phyloP scores from a whole-genome alignment of 306 rosid species.

The Senna siamea region DNA sequence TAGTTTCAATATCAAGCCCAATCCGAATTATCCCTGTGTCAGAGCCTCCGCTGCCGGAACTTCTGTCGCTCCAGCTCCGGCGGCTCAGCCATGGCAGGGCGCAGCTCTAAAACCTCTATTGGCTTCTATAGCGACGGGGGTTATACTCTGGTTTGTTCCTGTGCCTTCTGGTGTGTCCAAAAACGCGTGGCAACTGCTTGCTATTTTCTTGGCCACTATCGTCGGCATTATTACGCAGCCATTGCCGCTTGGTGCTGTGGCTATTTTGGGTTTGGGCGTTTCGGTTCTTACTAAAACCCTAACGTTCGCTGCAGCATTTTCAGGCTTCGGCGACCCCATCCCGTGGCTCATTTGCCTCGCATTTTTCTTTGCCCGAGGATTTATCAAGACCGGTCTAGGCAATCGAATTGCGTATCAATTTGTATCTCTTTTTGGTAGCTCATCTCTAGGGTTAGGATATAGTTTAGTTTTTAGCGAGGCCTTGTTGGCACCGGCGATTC shows the following conservation, averaged over 20 bases:
- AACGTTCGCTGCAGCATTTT: slow-evolving; percentile 66
- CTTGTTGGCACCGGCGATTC: not conserved
- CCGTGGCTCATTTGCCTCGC: slow-evolving; percentile 78
- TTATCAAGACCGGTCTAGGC: slow-evolving; percentile 72
- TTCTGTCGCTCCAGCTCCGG: slow-evolving; percentile 7
- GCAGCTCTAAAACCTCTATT: slow-evolving; percentile 60
- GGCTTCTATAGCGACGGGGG: slow-evolving; percentile 62
- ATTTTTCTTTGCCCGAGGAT: slow-evolving; percentile 72
- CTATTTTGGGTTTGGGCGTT: slow-evolving; percentile 58
- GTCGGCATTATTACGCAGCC: slow-evolving; percentile 78
- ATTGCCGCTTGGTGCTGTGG: slow-evolving; percentile 71
- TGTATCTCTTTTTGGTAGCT: slow-evolving; percentile 64
- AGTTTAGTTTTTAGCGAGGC: slow-evolving; percentile 68
- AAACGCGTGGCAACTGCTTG: slow-evolving; percentile 67
- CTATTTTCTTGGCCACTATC: slow-evolving; percentile 67
- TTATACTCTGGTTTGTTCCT: slow-evolving; percentile 64
- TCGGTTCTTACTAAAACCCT: slow-evolving; percentile 67
- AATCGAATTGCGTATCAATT: slow-evolving; percentile 65
- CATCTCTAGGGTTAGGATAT: slow-evolving; percentile 67
- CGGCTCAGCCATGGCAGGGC: slow-evolving; percentile 63
- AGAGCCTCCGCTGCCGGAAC: slow-evolving; percentile 31
- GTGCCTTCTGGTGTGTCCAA: slow-evolving; percentile 60
- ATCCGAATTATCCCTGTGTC: not conserved
- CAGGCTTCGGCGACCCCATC: slow-evolving; percentile 70
- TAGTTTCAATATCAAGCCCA: slow-evolving; percentile 11